Base-by-base conservation (phyloP, 306 rosid species). In the Benincasa hispida region DNA sequence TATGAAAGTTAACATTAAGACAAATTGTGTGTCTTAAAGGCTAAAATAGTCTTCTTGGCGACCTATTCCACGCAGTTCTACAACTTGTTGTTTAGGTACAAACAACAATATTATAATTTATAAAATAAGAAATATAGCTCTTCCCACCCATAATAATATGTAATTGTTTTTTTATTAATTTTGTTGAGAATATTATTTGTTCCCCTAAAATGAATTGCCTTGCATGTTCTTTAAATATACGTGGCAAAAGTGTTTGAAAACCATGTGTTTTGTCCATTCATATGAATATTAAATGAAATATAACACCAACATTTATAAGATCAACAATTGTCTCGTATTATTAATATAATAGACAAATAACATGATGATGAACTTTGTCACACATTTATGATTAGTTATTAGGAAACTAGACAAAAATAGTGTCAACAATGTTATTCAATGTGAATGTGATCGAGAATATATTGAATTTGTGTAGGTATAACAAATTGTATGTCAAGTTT, bases 81-180 rank as follows among this genome's bases (percentile, higher is more conserved):
- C 34, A 68, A 68, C 74, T 45, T 69, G 75, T 67, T 67, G 53
- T 45, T 69, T 69, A 47, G 75, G 75, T 25, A 69, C 57, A 69
- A 45, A 39, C 57, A 10, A 45, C 22, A 47, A 47, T 45, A 14
- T 24, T 69, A 45, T 19, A 41, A 3, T 45, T 45, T 45, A 45
- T 17, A 50, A 45, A 45, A 68, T 30, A 68, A 22, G 59, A n/a
- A n/a, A 22, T 24, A 19, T 35, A 65, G 45, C 8, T 19, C 10
- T 11, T 11, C 32, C 11, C 47, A 35, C 30, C 47, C 11, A 41
- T 5, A 66, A 18, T 41, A 66, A 18, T 19, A 68, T 68, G 6
- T 68, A 68, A 68, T 68, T 42, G n/a, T n/a, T 7, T 37, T 39
- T 45, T 45, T 48, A 45, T 70, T 70, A 47, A 51, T 70, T 70